phyloP scores from a whole-genome alignment of 805 yeast genomes.

The Yarrowia osloensis region DNA sequence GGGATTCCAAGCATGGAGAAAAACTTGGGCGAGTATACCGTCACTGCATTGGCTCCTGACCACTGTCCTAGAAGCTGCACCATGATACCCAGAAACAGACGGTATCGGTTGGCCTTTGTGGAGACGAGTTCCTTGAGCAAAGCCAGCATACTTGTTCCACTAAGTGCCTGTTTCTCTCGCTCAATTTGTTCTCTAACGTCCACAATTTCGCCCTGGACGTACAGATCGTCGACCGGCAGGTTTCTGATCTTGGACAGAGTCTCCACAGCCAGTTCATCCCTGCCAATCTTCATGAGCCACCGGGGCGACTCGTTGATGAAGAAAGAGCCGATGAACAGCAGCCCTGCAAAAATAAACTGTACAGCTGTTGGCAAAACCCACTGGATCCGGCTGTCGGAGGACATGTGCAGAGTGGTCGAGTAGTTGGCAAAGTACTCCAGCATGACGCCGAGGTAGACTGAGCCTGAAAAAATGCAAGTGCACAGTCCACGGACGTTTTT shows the following conservation, averaged over 20 bases:
- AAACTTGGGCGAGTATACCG: slow-evolving; percentile 58
- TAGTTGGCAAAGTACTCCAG: slow-evolving; percentile 50
- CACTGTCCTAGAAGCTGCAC: slow-evolving; percentile 49
- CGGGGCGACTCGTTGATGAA: slow-evolving; percentile 55
- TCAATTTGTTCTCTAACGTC: slow-evolving; percentile 54
- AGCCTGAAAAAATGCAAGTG: slow-evolving; percentile 57
- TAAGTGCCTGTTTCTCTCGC: slow-evolving; percentile 42
- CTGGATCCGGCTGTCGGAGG: slow-evolving; percentile 45
- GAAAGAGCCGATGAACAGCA: slow-evolving; percentile 47
- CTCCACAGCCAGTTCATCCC: slow-evolving; percentile 47
- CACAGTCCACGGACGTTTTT: slow-evolving; percentile 54
- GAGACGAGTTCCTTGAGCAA: slow-evolving; percentile 44
- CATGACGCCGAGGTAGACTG: slow-evolving; percentile 58
- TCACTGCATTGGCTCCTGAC: slow-evolving; percentile 59
- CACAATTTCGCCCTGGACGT: slow-evolving; percentile 52
- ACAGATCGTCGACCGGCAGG: slow-evolving; percentile 52
- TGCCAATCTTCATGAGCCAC: slow-evolving; percentile 51
- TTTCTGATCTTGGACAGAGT: slow-evolving; percentile 50
- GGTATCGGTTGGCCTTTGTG: slow-evolving; percentile 43
- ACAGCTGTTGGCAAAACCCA: slow-evolving; percentile 53
- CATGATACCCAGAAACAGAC: slow-evolving; percentile 48
- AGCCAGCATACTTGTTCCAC: slow-evolving; percentile 42
- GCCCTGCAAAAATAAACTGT: slow-evolving; percentile 48
- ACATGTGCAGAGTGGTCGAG: slow-evolving; percentile 53
- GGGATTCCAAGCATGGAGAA: slow-evolving; percentile 51